phyloP scores from a whole-genome alignment of 352 stramenopile species.

The Phytophthora niederhauseri region DNA sequence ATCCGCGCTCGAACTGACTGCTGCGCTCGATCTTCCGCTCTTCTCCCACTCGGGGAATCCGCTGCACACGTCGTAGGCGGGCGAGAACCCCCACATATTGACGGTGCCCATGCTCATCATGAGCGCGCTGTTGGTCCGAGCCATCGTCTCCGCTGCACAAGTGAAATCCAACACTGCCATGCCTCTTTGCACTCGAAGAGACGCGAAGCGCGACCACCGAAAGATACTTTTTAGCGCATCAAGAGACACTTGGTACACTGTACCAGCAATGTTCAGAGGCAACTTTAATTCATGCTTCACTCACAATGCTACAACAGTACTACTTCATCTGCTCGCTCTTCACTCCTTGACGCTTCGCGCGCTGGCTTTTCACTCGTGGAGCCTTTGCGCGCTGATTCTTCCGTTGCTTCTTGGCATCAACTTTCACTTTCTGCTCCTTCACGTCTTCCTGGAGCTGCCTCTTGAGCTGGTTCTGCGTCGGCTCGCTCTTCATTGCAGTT shows the following conservation, averaged over 20 bases:
- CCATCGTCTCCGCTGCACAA: constrained; percentile 36
- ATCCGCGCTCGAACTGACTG: background rate
- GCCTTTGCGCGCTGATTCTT: constrained; percentile 1
- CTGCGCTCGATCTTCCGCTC: background rate
- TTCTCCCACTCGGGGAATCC: constrained; percentile 7
- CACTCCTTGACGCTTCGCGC: background rate
- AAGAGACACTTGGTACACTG: background rate
- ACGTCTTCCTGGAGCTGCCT: background rate
- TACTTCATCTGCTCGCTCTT: background rate
- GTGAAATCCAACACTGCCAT: background rate
- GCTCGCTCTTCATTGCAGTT: background rate
- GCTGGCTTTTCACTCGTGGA: background rate
- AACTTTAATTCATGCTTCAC: too few relatives aligned
- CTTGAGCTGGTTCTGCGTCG: constrained; percentile 1
- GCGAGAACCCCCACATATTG: constrained; percentile 90
- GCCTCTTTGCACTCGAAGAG: constrained; percentile 15
- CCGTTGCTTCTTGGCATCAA: constrained; percentile 4
- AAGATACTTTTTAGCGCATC: background rate
- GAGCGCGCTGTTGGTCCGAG: constrained; percentile 55
- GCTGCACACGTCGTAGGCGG: constrained; percentile 67
- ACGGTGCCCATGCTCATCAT: constrained; percentile 84
- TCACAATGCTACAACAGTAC: background rate
- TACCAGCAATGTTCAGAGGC: background rate
- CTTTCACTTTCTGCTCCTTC: constrained; percentile 5
- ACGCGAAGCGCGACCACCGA: constrained; percentile 12